Evolutionary conservation across 352 stramenopile species (phyloP).

Genomic region (Phytophthora uliginosa): DNA sequence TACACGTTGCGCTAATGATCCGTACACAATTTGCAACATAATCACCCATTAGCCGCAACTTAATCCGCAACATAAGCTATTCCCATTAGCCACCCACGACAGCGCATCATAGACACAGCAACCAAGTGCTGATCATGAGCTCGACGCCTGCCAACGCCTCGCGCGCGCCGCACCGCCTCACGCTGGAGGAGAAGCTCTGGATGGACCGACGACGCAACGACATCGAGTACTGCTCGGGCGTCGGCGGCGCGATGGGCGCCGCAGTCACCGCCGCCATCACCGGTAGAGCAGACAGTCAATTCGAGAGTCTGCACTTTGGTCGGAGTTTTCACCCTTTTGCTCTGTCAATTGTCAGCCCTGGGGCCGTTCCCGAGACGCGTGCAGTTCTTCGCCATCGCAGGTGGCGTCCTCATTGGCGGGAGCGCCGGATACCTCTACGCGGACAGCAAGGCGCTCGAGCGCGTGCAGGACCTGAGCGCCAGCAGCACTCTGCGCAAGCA

Average conservation of each 20-base stretch:
- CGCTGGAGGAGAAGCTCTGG: slow-evolving; percentile 88
- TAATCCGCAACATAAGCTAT: slow-evolving; percentile 3
- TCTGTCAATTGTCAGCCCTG: slow-evolving; percentile 42
- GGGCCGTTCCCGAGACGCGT: slow-evolving; percentile 74
- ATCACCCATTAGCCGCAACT: not conserved
- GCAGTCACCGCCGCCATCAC: slow-evolving; percentile 64
- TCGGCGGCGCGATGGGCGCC: slow-evolving; percentile 66
- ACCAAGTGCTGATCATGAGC: slow-evolving; percentile 24
- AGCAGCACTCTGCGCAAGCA: slow-evolving; percentile 83
- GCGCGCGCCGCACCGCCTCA: slow-evolving; percentile 51
- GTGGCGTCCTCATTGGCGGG: slow-evolving; percentile 68
- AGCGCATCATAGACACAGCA: slow-evolving; percentile 15
- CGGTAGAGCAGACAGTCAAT: slow-evolving; percentile 36
- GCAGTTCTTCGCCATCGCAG: slow-evolving; percentile 69
- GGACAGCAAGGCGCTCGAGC: slow-evolving; percentile 75
- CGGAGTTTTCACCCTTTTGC: slow-evolving; percentile 4
- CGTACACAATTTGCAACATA: slow-evolving; percentile 6
- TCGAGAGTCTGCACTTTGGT: not conserved
- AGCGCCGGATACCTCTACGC: slow-evolving; percentile 74
- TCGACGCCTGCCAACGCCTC: slow-evolving; percentile 3
- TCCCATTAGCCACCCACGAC: slow-evolving; percentile 16
- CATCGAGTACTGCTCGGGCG: slow-evolving; percentile 69
- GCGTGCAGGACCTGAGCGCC: slow-evolving; percentile 82
- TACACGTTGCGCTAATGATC: slow-evolving; percentile 1
- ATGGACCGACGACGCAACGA: slow-evolving; percentile 77